Base-by-base conservation (phyloP, 2,329 filamentous ascomycete species). In the Scytalidium lignicola region DNA sequence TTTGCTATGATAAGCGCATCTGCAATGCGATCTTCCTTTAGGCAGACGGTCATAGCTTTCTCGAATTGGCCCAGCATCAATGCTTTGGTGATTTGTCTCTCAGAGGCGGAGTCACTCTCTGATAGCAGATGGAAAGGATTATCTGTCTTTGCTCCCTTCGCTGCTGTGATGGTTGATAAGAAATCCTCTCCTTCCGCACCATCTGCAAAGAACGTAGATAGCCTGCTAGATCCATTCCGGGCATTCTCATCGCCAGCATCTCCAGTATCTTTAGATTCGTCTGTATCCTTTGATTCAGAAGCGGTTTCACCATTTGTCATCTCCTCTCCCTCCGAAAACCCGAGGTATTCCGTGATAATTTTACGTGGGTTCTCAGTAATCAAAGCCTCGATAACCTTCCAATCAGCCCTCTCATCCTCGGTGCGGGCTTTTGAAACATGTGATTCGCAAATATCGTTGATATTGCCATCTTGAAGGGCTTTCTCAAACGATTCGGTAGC, bases 1-100 rank as follows among this genome's bases (percentile, higher is more conserved):
- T 97, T 96, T 43, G 95, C 93, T 64, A 99, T 92, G 74, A 99
- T 90, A 70, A 99, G 96, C 37, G 93, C 93, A 70, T 99, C 93
- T 0, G 93, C 93, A 65, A 97, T 83, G 47, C 91, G 84, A 56
- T 95, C 84, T 67, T 96, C 90, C 61, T 88, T 84, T 15, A 99
- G 72, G 60, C 90, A 96, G 46, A 96, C 82, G 49, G 95, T 88
- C 50, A 95, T 85, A 17, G 93, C 93, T 65, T 87, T 87, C 50
- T 91, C 83, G 62, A 99, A 99, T 55, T 95, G 82, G 7, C 93
- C 93, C 9, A 97, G 76, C 73, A 97, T 87, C 51, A 99, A 71
- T 26, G 92, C 87, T 60, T 82, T 85, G 3, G 93, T 97, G 55
- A 99, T 91, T 50, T 81, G 78, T 69, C 89, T 88, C 62, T 99